These are phyloP conservation scores for Mycosphaerella arachidis DNA, from an alignment of 2,329 filamentous ascomycete genomes.

Conservation along the genomic window DNA sequence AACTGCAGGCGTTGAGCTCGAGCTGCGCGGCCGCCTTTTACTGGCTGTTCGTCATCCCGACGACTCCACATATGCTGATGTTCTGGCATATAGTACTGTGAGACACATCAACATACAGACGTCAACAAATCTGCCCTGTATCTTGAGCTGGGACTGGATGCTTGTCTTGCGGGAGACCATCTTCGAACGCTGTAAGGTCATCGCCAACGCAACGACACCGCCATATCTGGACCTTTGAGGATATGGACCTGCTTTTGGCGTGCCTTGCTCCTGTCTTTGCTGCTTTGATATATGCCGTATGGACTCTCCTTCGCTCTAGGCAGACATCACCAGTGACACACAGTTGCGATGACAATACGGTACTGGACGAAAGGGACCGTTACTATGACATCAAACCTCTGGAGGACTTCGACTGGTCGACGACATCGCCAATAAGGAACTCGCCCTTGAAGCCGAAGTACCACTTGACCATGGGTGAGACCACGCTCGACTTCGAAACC, in stretches of 20 bases:
- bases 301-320: background rate
- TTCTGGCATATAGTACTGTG: background rate
- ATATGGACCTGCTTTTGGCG: background rate
- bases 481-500: background rate
- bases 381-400: slow-evolving; percentile 46
- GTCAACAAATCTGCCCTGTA: background rate
- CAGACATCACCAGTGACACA: background rate
- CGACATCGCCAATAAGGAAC: slow-evolving; percentile 49
- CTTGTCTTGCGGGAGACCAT: too few relatives aligned
- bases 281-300: background rate
- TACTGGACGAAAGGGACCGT: slow-evolving; percentile 21
- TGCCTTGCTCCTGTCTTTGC: background rate
- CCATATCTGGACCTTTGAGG: too few relatives aligned
- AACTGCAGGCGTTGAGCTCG: background rate
- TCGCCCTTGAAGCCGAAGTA: slow-evolving; percentile 59
- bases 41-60: background rate
- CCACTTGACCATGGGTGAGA: slow-evolving; percentile 59
- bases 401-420: slow-evolving; percentile 47
- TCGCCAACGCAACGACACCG: too few relatives aligned
- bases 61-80: background rate
- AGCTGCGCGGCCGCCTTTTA: background rate
- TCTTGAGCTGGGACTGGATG: too few relatives aligned
- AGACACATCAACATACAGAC: background rate
- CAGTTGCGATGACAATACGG: background rate
- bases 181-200: too few relatives aligned